A percentile compares a stretch with the other conserved stretches of the same genome.
phyloP scores from a whole-genome alignment of 495 filamentous ascomycete genomes.

The Aspergillus homomorphus region DNA sequence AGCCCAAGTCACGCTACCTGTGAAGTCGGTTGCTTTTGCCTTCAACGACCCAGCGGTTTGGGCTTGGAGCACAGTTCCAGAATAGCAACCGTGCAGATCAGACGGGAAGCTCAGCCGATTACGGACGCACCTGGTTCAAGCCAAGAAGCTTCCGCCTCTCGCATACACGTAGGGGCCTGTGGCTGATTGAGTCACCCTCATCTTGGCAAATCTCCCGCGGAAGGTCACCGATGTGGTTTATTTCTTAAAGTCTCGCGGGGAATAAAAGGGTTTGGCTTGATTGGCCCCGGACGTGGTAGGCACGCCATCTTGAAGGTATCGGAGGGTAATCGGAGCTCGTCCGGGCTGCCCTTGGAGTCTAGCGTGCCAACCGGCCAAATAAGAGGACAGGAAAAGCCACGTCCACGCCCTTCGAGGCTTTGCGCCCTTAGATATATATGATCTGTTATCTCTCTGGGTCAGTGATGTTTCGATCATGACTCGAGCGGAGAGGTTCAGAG shows the following conservation, averaged over 20 bases:
- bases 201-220: not conserved
- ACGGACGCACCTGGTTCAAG: not conserved
- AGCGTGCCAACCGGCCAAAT: not conserved
- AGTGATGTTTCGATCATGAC: not conserved
- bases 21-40: not conserved
- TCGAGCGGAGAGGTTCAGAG: not conserved
- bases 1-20: not conserved
- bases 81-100: not conserved
- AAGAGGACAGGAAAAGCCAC: not conserved
- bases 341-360: not conserved
- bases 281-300: not conserved
- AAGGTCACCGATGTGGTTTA: not conserved
- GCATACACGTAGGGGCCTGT: not conserved
- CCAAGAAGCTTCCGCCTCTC: not conserved
- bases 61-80: not conserved
- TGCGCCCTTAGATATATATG: not conserved
- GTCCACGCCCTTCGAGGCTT: not conserved
- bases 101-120: not conserved
- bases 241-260: too few species aligned
- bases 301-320: not conserved
- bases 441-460: not conserved
- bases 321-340: not conserved
- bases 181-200: not conserved
- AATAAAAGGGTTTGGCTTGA: not conserved
- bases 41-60: not conserved